Evolutionary conservation across 768 basidiomycete species (phyloP).

Genomic region (Dendrothele bispora): DNA sequence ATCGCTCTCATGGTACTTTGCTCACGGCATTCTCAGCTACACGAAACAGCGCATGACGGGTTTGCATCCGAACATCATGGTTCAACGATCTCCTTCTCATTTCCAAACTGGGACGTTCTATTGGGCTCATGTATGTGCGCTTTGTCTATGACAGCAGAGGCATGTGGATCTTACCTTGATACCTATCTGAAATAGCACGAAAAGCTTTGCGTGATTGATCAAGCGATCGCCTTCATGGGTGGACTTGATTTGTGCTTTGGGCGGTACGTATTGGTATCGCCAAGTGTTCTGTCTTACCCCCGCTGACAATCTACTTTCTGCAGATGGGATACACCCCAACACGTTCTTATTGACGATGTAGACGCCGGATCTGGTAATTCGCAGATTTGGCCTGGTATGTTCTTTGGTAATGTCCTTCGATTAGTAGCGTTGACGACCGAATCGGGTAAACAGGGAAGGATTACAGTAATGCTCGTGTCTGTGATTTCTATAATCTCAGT

Average conservation of each 20-base stretch:
- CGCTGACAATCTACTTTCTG: constrained; percentile 6
- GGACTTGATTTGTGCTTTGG: constrained; percentile 95
- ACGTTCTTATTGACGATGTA: constrained; percentile 84
- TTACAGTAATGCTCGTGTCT: constrained; percentile 86
- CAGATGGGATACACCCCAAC: constrained; percentile 97
- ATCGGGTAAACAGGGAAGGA: constrained; percentile 72
- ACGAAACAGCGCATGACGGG: constrained; percentile 78
- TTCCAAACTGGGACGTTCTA: constrained; percentile 97
- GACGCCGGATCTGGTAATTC: constrained; percentile 55
- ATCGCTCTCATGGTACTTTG: neutral
- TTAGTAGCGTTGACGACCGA: constrained; percentile 2
- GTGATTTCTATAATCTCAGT: constrained; percentile 81
- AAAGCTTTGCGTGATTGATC: constrained; percentile 96
- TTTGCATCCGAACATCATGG: constrained; percentile 90
- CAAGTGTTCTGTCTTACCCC: no score
- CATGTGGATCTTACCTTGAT: neutral
- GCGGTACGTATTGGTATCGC: constrained; percentile 39
- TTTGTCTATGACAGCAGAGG: neutral
- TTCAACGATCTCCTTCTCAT: constrained; percentile 96
- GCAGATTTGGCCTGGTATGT: constrained; percentile 85
- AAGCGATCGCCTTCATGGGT: constrained; percentile 97
- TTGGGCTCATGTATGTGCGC: constrained; percentile 87
- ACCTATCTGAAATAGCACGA: constrained; percentile 65
- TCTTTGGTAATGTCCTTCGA: neutral
- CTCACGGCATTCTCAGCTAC: constrained; percentile 48